Percentiles rank a stretch among this genome's conserved stretches.
Conservation (phyloP, 129 eudicot genomes). For the Centaurea solstitialis region DNA sequence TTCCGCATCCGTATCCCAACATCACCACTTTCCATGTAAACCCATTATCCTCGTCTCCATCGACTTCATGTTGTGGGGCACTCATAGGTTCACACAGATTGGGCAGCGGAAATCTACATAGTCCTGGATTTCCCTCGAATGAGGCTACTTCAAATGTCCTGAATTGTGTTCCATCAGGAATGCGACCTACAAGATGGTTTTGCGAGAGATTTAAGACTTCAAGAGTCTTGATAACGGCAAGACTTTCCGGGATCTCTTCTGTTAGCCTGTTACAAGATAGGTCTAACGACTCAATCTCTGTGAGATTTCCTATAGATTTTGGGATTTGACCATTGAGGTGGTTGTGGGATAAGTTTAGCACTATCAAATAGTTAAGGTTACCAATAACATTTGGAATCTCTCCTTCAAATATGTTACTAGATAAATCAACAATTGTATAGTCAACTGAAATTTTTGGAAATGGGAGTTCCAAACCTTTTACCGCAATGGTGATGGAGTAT, state of each 20-base stretch:
- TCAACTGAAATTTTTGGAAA: background rate
- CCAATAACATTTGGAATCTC: slow-evolving; percentile 35
- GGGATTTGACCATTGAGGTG: slow-evolving; percentile 38
- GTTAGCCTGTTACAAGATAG: slow-evolving; percentile 33
- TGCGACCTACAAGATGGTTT: slow-evolving; percentile 23
- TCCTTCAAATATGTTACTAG: slow-evolving; percentile 34
- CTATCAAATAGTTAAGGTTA: slow-evolving; percentile 15
- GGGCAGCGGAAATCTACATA: background rate
- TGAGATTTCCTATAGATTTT: slow-evolving; percentile 16
- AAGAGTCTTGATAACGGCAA: slow-evolving; percentile 24
- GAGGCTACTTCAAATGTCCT: slow-evolving; percentile 1
- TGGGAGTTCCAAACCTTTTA: slow-evolving; percentile 11
- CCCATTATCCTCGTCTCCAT: background rate
- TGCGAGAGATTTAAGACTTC: slow-evolving; percentile 34
- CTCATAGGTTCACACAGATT: background rate
- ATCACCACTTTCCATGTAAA: slow-evolving; percentile 24
- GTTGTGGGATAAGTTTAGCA: slow-evolving; percentile 41
- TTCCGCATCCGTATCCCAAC: slow-evolving; percentile 31
- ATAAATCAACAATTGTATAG: slow-evolving; percentile 33
- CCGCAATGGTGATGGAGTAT: background rate
- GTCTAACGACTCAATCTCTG: slow-evolving; percentile 40
- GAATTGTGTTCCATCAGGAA: slow-evolving; percentile 13
- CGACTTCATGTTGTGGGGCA: too few relatives aligned
- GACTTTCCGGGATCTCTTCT: slow-evolving; percentile 36
- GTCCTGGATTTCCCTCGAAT: background rate